Evolutionary conservation across 116 monocot species (phyloP), one percentile per base, ranked within the genome.

Genomic region (Cymodocea nodosa): DNA sequence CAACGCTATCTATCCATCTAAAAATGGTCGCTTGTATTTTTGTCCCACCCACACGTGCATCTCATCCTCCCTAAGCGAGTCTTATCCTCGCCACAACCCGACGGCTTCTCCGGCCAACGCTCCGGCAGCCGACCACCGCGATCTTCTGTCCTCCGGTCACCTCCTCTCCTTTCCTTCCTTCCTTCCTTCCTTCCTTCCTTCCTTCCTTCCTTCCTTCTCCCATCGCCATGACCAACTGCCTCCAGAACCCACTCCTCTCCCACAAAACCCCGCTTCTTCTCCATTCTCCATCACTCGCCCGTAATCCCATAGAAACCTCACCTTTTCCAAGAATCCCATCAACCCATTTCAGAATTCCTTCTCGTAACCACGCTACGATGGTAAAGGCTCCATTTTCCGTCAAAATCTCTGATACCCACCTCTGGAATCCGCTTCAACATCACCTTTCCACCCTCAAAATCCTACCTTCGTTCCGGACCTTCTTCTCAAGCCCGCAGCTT

Each of bases 371-470:
- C 18, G 14, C 18, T 15, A 13, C 19, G 5, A 44, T 14, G 14
- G 19, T 22, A 50, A 64, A 23, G 23, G 12, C 9, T 35, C 14
- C 64, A 22, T 23, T 12, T 64, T 15, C 35, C 49, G 14, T 64
- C 64, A 23, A 64, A 48, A 64, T 50, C 1, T 48, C 64, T 48
- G 6, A 48, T 64, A 50, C 50, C 64, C 64, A 50, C 35, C 10
- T 64, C 64, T 48, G 23, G n/a, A 64, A 48, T 20, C 6, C 23
- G 11, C 20, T 64, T 35, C 40, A 24, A 15, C 37, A 44, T 6
- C 18, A 64, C 8, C n/a, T 64, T 13, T 9, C 23, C 4, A 17
- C 34, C 9, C 35, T 53, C 53, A 54, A 67, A 67, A 35, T 53
- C 20, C 13, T 1, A 50, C 19, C 62, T 62, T 62, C 36, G 18